phyloP scores from a whole-genome alignment of 1,284 basidiomycete species.

The Puccinia novopanici region DNA sequence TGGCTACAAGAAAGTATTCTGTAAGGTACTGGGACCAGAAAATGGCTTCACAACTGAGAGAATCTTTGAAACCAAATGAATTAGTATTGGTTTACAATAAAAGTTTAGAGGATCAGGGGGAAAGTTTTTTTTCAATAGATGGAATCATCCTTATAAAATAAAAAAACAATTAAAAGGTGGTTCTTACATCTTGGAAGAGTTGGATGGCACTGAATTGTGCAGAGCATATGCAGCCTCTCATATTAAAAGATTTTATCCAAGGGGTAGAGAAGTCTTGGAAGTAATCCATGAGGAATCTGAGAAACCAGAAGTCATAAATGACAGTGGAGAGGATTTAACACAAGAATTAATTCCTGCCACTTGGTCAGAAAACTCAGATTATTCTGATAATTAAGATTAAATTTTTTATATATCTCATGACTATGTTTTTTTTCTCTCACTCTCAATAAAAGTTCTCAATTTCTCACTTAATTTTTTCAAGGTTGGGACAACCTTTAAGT shows the following conservation, averaged over 20 bases:
- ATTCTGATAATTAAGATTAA: no score
- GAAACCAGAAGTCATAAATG: no score
- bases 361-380: no score
- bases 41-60: background rate
- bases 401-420: no score
- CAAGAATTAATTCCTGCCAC: no score
- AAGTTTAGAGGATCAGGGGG: constrained; percentile 21
- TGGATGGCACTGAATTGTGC: constrained; percentile 11
- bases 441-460: no score
- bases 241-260: constrained; percentile 6
- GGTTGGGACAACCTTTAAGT: no score
- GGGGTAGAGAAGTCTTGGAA: background rate
- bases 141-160: constrained; percentile 2
- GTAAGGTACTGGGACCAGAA: constrained; percentile 3
- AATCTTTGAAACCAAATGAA: background rate
- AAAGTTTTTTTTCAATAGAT: constrained; percentile 10
- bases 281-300: no score
- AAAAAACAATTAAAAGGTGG: constrained; percentile 9
- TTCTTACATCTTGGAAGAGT: constrained; percentile 16
- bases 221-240: background rate
- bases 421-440: no score
- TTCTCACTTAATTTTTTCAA: no score
- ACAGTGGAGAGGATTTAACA: no score
- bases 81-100: constrained; percentile 26
- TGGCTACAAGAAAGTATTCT: background rate